These are phyloP conservation scores for Strobilomyces dryophilus DNA, from an alignment of 768 basidiomycete species.

Conservation along the genomic window DNA sequence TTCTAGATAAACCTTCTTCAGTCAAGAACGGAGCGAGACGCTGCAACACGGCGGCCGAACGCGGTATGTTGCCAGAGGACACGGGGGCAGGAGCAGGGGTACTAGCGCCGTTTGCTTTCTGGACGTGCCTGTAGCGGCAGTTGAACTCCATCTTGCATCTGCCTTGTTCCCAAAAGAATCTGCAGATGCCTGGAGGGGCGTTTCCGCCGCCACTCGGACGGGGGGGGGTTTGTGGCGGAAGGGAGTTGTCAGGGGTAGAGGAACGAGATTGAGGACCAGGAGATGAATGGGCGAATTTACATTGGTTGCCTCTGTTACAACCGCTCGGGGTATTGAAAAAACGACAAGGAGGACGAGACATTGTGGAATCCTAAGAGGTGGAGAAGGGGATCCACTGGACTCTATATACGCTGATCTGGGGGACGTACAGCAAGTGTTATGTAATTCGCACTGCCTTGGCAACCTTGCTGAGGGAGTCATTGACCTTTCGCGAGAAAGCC, in stretches of 20 bases:
- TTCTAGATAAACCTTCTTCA: constrained; percentile 40
- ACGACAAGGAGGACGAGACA: constrained; percentile 34
- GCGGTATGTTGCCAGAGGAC: constrained; percentile 1
- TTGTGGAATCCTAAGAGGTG: background rate
- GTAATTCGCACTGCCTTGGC: background rate
- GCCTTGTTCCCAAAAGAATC: constrained; percentile 45
- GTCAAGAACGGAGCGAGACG: constrained; percentile 43
- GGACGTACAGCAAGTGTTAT: constrained; percentile 1
- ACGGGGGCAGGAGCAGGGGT: constrained; percentile 8
- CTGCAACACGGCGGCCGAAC: constrained; percentile 16
- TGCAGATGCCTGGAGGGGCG: constrained; percentile 39
- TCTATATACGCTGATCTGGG: no score
- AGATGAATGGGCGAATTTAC: constrained; percentile 32
- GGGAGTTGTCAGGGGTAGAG: constrained; percentile 3
- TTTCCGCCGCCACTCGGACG: constrained; percentile 4
- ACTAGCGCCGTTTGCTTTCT: constrained; percentile 2
- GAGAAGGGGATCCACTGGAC: background rate
- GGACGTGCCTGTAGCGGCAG: constrained; percentile 41
- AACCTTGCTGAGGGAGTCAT: background rate
- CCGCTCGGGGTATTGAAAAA: constrained; percentile 42
- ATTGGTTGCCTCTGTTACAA: constrained; percentile 42
- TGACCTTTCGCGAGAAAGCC: background rate
- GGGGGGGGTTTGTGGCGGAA: background rate
- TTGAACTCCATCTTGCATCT: constrained; percentile 42
- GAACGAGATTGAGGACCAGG: background rate